Percentiles rank a stretch among this genome's conserved stretches.
Conservation (phyloP, 495 filamentous ascomycete species). For the Chlorociboria aeruginascens region DNA sequence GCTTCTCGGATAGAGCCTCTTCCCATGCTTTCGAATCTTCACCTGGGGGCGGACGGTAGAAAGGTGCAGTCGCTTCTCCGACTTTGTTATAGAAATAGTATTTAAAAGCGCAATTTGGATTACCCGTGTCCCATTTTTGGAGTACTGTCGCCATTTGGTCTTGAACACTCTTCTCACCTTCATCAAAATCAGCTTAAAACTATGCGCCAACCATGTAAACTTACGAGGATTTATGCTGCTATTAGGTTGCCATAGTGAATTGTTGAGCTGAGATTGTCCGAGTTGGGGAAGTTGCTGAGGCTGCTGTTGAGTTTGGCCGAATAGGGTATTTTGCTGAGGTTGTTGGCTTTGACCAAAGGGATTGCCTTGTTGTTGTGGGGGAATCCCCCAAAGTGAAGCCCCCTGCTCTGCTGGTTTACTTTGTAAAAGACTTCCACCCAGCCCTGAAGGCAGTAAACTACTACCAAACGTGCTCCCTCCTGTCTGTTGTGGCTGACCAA, state of each 20-base stretch:
- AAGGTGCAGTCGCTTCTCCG: slow-evolving; percentile 62
- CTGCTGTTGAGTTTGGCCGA: slow-evolving; percentile 25
- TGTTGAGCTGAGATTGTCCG: slow-evolving; percentile 21
- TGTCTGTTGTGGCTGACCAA: no score
- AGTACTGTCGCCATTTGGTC: slow-evolving; percentile 72
- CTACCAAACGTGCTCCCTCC: no score
- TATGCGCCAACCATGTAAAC: not conserved
- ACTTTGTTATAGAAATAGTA: slow-evolving; percentile 93
- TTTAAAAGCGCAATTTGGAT: slow-evolving; percentile 66
- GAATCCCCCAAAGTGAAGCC: no score
- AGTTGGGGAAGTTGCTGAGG: slow-evolving; percentile 25
- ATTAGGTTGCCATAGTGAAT: slow-evolving; percentile 29
- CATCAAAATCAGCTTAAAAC: slow-evolving; percentile 1
- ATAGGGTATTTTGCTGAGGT: slow-evolving; percentile 5
- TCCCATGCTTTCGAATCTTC: slow-evolving; percentile 89
- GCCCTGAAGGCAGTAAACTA: no score
- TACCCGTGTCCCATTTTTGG: slow-evolving; percentile 72
- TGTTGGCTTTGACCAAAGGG: slow-evolving; percentile 12
- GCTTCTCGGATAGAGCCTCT: slow-evolving; percentile 76
- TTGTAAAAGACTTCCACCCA: no score
- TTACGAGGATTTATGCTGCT: slow-evolving; percentile 11
- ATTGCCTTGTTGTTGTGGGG: no score
- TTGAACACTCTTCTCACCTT: slow-evolving; percentile 66
- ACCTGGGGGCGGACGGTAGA: slow-evolving; percentile 61
- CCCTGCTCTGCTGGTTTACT: no score